phyloP scores from a whole-genome alignment of 2,329 filamentous ascomycete genomes.

The Alternaria gaisen region DNA sequence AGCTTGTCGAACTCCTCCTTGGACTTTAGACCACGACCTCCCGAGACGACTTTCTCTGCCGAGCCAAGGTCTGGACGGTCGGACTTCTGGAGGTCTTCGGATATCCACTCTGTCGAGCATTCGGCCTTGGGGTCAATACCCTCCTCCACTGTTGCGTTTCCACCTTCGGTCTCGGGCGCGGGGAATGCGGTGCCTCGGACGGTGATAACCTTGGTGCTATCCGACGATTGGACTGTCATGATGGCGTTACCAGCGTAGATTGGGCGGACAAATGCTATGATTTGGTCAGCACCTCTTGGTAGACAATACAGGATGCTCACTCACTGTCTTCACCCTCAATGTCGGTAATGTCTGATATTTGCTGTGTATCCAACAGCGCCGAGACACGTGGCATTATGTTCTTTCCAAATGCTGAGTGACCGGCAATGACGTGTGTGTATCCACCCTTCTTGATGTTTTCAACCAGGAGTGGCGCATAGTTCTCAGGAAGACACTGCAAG shows the following conservation, averaged over 20 bases:
- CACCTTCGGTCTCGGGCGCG: conserved; percentile 73
- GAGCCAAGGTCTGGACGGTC: conserved; percentile 93
- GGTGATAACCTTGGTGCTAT: conserved; percentile 87
- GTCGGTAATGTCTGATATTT: conserved; percentile 88
- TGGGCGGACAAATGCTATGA: conserved; percentile 82
- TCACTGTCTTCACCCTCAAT: conserved; percentile 86
- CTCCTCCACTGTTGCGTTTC: conserved; percentile 79
- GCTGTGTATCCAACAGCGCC: conserved; percentile 89
- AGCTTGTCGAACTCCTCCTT: conserved; percentile 96
- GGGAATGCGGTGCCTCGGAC: conserved; percentile 93
- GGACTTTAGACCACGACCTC: conserved; percentile 93
- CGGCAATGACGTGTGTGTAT: conserved; percentile 89
- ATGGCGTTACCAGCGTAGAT: conserved; percentile 99
- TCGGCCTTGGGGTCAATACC: conserved; percentile 84
- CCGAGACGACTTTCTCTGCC: conserved; percentile 89
- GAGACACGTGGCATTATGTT: conserved; percentile 90
- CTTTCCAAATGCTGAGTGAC: conserved; percentile 97
- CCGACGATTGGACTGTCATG: conserved; percentile 89
- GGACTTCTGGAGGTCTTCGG: conserved; percentile 90
- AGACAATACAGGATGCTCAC: conserved; percentile 34
- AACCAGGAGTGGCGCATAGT: conserved; percentile 88
- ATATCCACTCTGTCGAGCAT: conserved; percentile 84
- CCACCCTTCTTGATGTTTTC: conserved; percentile 97
- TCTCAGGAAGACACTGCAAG: conserved; percentile 80
- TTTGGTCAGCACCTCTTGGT: conserved; percentile 8